Percentiles rank a stretch among this genome's conserved stretches.
Conservation (phyloP, 2,329 filamentous ascomycete genomes). For the Fusarium floridanum region DNA sequence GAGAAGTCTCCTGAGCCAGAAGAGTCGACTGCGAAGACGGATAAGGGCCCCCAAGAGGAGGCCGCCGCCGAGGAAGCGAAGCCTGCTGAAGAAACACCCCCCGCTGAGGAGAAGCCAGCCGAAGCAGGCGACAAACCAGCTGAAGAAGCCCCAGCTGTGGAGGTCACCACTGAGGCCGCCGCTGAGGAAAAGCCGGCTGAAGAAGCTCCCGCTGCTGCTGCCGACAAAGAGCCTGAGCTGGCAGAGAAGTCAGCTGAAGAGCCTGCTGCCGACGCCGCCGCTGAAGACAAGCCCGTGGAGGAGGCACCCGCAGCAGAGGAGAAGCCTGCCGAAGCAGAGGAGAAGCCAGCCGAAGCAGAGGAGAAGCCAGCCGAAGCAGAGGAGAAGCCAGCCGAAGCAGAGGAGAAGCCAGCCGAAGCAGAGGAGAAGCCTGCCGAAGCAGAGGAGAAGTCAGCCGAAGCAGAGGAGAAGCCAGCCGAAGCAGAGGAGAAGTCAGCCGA, state of each 20-base stretch:
- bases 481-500: background rate
- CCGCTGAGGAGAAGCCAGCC: constrained; percentile 15
- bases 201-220: background rate
- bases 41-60: constrained; percentile 4
- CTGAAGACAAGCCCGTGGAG: constrained; percentile 11
- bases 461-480: background rate
- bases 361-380: background rate
- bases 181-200: background rate
- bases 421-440: background rate
- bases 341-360: background rate
- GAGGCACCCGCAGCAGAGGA: background rate
- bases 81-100: constrained; percentile 4
- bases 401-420: background rate
- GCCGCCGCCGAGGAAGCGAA: background rate
- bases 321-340: background rate
- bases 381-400: background rate
- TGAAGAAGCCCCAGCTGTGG: constrained; percentile 24
- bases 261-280: background rate
- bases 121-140: constrained; percentile 16
- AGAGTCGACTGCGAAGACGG: constrained; percentile 5
- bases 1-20: background rate
- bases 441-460: background rate
- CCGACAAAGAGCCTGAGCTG: background rate
- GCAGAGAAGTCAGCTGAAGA: background rate
- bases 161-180: constrained; percentile 17